Percentiles rank a stretch among this genome's conserved stretches.
phyloP scores from a whole-genome alignment of 225 moss, liverwort and hornwort genomes.

The Straminergon stramineum region DNA sequence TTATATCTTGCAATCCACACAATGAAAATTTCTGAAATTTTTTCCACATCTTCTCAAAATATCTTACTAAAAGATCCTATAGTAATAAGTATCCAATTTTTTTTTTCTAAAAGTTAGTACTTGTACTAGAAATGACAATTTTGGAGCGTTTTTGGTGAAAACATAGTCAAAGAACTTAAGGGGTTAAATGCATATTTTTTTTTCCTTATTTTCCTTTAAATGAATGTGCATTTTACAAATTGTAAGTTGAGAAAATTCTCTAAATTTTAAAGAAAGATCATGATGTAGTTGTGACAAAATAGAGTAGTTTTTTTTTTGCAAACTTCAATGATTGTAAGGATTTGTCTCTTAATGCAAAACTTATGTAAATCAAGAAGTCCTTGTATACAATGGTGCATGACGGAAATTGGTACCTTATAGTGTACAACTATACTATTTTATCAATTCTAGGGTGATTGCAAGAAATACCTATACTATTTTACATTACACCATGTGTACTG shows the following conservation, averaged over 20 bases:
- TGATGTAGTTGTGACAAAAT: background rate
- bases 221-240: background rate
- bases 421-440: background rate
- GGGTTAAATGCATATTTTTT: background rate
- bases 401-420: accelerated
- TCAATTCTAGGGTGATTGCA: background rate
- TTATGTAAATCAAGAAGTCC: accelerated
- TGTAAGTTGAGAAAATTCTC: too few relatives aligned
- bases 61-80: too few relatives aligned
- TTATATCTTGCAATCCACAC: too few relatives aligned
- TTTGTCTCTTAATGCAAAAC: background rate
- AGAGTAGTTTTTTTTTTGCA: background rate
- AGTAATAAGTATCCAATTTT: too few relatives aligned
- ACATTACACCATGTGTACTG: too few relatives aligned
- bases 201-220: background rate
- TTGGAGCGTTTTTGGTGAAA: too few relatives aligned
- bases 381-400: background rate
- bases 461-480: too few relatives aligned
- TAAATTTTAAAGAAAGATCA: background rate
- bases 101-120: too few relatives aligned
- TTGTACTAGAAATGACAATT: too few relatives aligned
- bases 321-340: background rate
- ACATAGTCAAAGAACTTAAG: too few relatives aligned
- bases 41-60: too few relatives aligned
- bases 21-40: too few relatives aligned